Conservation (phyloP, 1,284 basidiomycete genomes). For the Ustilago bromivora region DNA sequence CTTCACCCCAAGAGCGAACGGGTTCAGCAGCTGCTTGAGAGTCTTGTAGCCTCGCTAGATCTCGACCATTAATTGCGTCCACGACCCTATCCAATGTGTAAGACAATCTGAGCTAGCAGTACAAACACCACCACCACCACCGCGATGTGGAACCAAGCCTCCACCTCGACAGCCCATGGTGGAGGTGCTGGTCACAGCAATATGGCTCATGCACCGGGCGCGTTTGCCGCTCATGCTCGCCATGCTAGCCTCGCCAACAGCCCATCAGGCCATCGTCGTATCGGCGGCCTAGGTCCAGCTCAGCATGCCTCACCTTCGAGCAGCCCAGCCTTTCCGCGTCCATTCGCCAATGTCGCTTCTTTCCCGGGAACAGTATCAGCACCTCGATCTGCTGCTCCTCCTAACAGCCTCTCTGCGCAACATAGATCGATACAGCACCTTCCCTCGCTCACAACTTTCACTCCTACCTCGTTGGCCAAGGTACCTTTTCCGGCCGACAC, state of each 20-base stretch:
- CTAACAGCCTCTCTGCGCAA: slow-evolving; percentile 13
- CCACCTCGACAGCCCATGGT: background rate
- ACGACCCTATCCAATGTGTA: background rate
- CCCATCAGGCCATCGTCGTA: slow-evolving; percentile 27
- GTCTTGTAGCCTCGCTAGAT: too few relatives aligned
- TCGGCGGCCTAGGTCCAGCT: slow-evolving; percentile 5
- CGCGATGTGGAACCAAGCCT: slow-evolving; percentile 17
- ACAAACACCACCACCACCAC: slow-evolving; percentile 7
- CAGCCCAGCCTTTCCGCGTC: slow-evolving; percentile 12
- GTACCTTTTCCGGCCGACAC: slow-evolving; percentile 22
- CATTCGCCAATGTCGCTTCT: slow-evolving; percentile 18
- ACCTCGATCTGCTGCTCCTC: slow-evolving; percentile 23
- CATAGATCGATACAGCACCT: slow-evolving; percentile 24
- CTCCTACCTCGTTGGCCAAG: slow-evolving; percentile 32
- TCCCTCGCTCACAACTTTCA: slow-evolving; percentile 23
- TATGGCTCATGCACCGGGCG: slow-evolving; percentile 19
- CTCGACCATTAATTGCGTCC: background rate
- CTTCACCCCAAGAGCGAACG: background rate
- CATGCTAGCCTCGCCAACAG: slow-evolving; percentile 16
- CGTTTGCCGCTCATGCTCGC: slow-evolving; percentile 24
- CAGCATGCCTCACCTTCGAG: slow-evolving; percentile 34
- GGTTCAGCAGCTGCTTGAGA: too few relatives aligned
- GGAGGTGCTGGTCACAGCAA: slow-evolving; percentile 8
- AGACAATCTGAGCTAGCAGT: background rate
- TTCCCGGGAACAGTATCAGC: slow-evolving; percentile 31